Conservation (phyloP, 768 basidiomycete species). For the Suillus alpinus region DNA sequence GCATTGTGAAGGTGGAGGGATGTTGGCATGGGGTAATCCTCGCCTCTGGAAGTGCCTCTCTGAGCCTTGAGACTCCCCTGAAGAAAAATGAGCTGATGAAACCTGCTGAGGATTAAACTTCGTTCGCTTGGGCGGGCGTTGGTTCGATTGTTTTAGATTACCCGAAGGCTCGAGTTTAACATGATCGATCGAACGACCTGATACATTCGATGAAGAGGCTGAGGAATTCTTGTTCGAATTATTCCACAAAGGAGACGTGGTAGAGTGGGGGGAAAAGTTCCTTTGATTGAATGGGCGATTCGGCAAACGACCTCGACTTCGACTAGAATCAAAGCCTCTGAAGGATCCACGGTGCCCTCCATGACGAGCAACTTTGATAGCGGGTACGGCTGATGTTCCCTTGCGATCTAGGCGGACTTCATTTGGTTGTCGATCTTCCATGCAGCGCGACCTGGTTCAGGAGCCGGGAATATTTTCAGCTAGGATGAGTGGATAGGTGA, state of each 20-base stretch:
- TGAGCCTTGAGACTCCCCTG: background rate
- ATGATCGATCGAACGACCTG: background rate
- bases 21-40: conserved; percentile 1
- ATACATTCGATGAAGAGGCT: background rate
- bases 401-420: conserved; percentile 35
- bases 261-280: background rate
- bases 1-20: conserved; percentile 14
- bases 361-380: conserved; percentile 14
- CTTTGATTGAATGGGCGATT: background rate
- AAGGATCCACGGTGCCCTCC: background rate
- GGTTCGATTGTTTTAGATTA: background rate
- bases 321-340: background rate
- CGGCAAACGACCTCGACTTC: background rate
- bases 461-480: background rate
- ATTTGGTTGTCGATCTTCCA: conserved; percentile 42
- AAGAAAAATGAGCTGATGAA: too few relatives aligned
- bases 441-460: background rate
- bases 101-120: background rate
- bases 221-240: background rate
- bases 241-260: background rate
- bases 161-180: background rate
- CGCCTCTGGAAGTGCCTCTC: background rate
- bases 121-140: background rate
- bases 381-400: conserved; percentile 27
- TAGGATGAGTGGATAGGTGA: background rate